Base-by-base conservation (phyloP, 2,329 filamentous ascomycete species). In the Akanthomyces muscarius region DNA sequence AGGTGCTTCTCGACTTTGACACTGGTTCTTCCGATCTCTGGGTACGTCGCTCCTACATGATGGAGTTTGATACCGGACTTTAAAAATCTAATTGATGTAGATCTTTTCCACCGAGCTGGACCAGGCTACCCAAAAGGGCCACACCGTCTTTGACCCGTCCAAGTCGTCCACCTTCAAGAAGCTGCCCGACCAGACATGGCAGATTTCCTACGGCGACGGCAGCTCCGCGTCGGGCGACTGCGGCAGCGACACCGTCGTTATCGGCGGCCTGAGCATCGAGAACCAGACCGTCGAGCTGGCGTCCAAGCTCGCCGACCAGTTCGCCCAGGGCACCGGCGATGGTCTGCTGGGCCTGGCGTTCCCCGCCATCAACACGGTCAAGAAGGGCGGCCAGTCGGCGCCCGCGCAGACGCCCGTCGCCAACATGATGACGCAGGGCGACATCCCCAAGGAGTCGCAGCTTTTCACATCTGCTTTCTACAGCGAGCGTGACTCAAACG, bases 381-480 rank as follows among this genome's bases (percentile, higher is more conserved):
- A 60, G 54, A 47, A 48, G 50, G 23, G 33, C 25, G 51, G 51
- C 28, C 25, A 28, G 18, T 77, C 78, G 3, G 59, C 59, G 30
- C 66, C 71, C 60, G 78, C 81, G 66, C 76, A 75, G 64, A 82
- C 79, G 0, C 81, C 79, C 54, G 77, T 77, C 63, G 73, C 74
- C 58, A 78, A 73, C 36, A 69, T 70, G 33, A 61, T 61, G n/a
- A 48, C 48, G 16, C 59, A 65, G 25, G 47, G 64, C 0, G 63
- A 59, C 41, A 65, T 74, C 1, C 62, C 65, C 23, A 47, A 63
- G 1, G 55, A 64, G 4, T 61, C 59, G 50, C 59, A 61, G 59
- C 76, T 93, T 45, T 89, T 93, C 75, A 90, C 89, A 0, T 88
- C 87, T 28, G 83, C 89, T 64, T 79, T 94, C 48, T 84, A 85